Evolutionary conservation across 495 filamentous ascomycete species (phyloP).

Genomic region (Diplogelasinospora grovesii): DNA sequence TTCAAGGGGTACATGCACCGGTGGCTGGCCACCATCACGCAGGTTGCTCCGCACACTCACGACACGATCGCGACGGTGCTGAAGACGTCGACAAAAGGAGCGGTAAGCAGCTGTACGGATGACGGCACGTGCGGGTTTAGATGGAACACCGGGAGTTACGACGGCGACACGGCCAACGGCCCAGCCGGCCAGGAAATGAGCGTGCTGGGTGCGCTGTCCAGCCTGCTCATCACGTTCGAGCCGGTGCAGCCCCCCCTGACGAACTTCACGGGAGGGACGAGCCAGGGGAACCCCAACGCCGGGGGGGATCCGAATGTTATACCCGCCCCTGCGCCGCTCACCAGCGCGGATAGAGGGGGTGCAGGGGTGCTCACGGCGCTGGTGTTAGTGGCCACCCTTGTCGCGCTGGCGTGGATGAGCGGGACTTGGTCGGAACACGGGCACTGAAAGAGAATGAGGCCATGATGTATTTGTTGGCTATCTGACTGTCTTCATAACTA

Average conservation of each 20-base stretch:
- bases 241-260: constrained; percentile 49
- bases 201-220: constrained; percentile 57
- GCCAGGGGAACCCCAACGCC: constrained; percentile 60
- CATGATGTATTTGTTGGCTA: no score
- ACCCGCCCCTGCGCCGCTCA: constrained; percentile 21
- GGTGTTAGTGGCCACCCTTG: constrained; percentile 22
- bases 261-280: constrained; percentile 62
- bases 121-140: constrained; percentile 60
- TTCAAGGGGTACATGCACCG: constrained; percentile 88
- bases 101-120: constrained; percentile 59
- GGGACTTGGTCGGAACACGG: constrained; percentile 11
- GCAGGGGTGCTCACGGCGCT: constrained; percentile 52
- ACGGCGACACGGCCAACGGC: constrained; percentile 41
- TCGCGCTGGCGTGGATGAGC: constrained; percentile 27
- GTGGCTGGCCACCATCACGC: constrained; percentile 63
- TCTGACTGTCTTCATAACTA: no score
- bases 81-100: constrained; percentile 55
- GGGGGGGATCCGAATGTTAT: constrained; percentile 31
- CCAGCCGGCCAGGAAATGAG: constrained; percentile 62
- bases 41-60: constrained; percentile 62
- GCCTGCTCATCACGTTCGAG: constrained; percentile 33
- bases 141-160: constrained; percentile 46
- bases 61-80: constrained; percentile 56
- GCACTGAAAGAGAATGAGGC: not conserved
- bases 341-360: constrained; percentile 49